Base-by-base conservation (phyloP, 768 basidiomycete genomes). In the Panaeolus cyanescens region DNA sequence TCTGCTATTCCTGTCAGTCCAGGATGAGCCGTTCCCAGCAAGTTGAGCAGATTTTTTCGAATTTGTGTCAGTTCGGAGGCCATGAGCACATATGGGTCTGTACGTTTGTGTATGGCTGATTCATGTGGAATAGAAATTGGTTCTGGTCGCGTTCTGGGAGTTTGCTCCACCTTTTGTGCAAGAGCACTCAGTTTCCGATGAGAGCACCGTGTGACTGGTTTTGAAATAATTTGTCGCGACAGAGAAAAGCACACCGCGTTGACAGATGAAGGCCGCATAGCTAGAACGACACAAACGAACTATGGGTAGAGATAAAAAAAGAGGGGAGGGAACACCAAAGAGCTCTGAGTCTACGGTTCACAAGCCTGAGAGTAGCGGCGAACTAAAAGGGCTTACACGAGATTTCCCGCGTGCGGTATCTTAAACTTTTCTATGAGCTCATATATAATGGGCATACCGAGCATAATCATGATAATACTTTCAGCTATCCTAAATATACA, bases 11-110 rank as follows among this genome's bases (percentile, higher is more conserved):
- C 88, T 62, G 89, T 86, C 56, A 99, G 87, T 3, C 88, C 86
- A 1, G 96, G 92, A 73, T 98, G 93, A 7, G 94, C 91, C 2
- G 92, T 90, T 19, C 94, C 95, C 6, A 99, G 83, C 37, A 99
- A 83, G 61, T 80, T 77, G 62, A 95, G 80, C 42, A 99, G 81
- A 55, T 85, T 89, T 19, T 83, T 80, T 60, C 90, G 88, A 39
- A 99, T 79, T 58, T 83, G 79, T 25, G 81, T 72, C 32, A 99
- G 83, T 71, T 99, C 92, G 15, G 87, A 75, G 39, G 85, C 83
- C 62, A 97, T 84, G 40, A 95, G 76, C 9, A 78, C 68, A 68
- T 88, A 85, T 25, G 95, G 92, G 70, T 94, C 90, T 30, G 80
- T 78, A 25, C 75, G 77, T 57, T 61, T 68, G 56, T 55, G 68